Conservation (phyloP, 2,329 filamentous ascomycete species). For the Cadophora luteo-olivacea region DNA sequence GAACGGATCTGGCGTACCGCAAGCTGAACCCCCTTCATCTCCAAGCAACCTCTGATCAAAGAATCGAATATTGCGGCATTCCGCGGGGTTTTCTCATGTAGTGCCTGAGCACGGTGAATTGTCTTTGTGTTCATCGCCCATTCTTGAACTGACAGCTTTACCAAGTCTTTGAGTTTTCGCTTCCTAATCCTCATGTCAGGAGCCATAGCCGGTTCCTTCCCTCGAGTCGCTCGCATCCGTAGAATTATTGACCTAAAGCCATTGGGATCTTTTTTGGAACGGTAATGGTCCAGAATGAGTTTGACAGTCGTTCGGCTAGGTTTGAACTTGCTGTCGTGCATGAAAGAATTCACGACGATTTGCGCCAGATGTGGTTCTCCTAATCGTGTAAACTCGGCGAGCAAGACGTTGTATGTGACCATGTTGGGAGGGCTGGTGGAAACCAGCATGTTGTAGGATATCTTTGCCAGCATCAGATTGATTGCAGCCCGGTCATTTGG, state of each 20-base stretch:
- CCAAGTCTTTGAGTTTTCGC: conserved; percentile 24
- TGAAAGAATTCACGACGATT: conserved; percentile 58
- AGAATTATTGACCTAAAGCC: conserved; percentile 39
- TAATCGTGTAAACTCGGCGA: conserved; percentile 66
- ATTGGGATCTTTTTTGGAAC: conserved; percentile 29
- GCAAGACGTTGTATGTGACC: conserved; percentile 73
- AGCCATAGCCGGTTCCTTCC: background rate
- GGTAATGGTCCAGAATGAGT: conserved; percentile 44
- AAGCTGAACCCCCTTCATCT: conserved; percentile 32
- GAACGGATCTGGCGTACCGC: conserved; percentile 38
- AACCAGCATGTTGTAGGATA: conserved; percentile 70
- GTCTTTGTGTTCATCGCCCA: conserved; percentile 39
- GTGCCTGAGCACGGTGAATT: conserved; percentile 27
- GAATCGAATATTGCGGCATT: conserved; percentile 39
- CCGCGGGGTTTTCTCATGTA: conserved; percentile 39
- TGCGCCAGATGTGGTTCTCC: conserved; percentile 58
- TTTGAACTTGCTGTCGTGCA: conserved; percentile 46
- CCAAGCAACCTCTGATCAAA: conserved; percentile 39
- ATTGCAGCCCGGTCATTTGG: conserved; percentile 29
- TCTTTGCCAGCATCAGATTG: conserved; percentile 45
- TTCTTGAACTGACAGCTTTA: conserved; percentile 19
- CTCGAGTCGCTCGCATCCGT: conserved; percentile 38
- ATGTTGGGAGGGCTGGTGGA: conserved; percentile 67
- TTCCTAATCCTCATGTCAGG: conserved; percentile 33
- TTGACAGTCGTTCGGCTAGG: conserved; percentile 37